Evolutionary conservation across 371 early-diverging fungal species (phyloP), one percentile per base, ranked within the genome.

Genomic region (Umbelopsis sp.): DNA sequence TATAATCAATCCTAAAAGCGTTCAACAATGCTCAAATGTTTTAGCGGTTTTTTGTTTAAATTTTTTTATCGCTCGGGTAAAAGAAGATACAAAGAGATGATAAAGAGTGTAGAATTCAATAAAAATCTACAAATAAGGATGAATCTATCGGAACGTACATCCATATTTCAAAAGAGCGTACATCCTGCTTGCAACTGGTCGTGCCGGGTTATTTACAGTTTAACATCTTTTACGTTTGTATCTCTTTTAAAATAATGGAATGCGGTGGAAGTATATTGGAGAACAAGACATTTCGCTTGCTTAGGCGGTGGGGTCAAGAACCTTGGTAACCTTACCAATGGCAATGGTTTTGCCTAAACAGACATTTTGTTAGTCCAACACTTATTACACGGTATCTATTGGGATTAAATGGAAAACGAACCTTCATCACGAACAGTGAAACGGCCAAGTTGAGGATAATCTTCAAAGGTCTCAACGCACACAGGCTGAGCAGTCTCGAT

Each of bases 351-450:
- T 93, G 48, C 92, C 92, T 76, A 53, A 41, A 57, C 44, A 41
- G 41, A 38, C n/a, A 9, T 11, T 5, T 44, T 35, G 29, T 41
- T 53, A 77, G 38, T 25, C 22, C 11, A 66, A n/a, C 44, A 5
- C 57, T 35, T 20, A 38, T 4, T 72, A 37, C 14, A 44, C 9
- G 51, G 25, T 8, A 10, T 10, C 11, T 35, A 35, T 48, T 24
- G 44, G 16, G 37, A 29, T 7, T n/a, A 0, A 48, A 18, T 20
- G 46, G 45, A 37, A 8, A 41, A 63, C 65, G 71, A 79, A 80
- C 92, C 93, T 88, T 97, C 97, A 76, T 97, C 97, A 74, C 99
- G 93, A 25, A 99, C 84, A 35, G 97, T 97, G 86, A 99, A 98
- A 62, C 99, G 89, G 53, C 99, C 98, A 35, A 99, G 81, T 79